Evolutionary conservation across 2,329 filamentous ascomycete genomes (phyloP).

Genomic region (Diaporthe humulicola): DNA sequence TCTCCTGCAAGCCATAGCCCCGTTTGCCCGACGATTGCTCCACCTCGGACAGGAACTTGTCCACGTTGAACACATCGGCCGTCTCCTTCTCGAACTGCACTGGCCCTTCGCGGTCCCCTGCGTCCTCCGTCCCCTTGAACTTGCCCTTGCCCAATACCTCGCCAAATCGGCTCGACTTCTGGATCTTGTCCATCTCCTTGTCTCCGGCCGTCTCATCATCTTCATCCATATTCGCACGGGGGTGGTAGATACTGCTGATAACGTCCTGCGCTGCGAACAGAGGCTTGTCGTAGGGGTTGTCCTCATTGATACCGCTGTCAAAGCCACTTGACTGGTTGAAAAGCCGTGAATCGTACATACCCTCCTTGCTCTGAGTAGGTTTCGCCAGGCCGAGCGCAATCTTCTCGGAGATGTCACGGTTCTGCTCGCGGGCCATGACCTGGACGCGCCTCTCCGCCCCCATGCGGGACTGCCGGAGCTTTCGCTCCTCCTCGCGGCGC

Average conservation of each 20-base stretch:
- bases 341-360: conserved; percentile 96
- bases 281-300: conserved; percentile 97
- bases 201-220: conserved; percentile 85
- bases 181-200: conserved; percentile 87
- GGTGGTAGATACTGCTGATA: conserved; percentile 93
- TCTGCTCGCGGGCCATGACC: conserved; percentile 93
- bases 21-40: conserved; percentile 75
- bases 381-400: conserved; percentile 95
- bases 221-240: conserved; percentile 80
- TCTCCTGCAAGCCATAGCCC: conserved; percentile 81
- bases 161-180: conserved; percentile 84
- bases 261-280: conserved; percentile 96
- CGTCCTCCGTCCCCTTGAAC: conserved; percentile 88
- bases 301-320: conserved; percentile 93
- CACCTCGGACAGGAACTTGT: conserved; percentile 90
- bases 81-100: conserved; percentile 96
- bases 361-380: conserved; percentile 90
- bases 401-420: conserved; percentile 97
- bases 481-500: conserved; percentile 85
- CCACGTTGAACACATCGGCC: conserved; percentile 91
- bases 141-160: conserved; percentile 91
- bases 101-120: conserved; percentile 88
- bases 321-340: conserved; percentile 97
- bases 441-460: conserved; percentile 92
- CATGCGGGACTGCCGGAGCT: conserved; percentile 95